Base-by-base conservation (phyloP, 164 flowering plant species). In the Piper betle region DNA sequence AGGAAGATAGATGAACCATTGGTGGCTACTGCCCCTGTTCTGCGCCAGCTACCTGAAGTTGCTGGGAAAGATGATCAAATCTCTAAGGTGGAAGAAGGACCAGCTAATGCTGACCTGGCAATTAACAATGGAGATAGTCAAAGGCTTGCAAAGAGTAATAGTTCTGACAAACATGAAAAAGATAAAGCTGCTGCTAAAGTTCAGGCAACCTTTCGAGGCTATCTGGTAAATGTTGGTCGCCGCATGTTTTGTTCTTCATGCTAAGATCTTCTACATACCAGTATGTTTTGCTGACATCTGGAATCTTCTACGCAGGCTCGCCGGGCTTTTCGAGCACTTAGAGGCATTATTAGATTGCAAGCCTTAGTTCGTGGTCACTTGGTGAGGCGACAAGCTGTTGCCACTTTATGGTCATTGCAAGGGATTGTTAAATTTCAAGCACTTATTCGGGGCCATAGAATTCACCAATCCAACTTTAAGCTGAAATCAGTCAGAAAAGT, bases 331-430 rank as follows among this genome's bases (percentile, higher is more conserved):
- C 71, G 83, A 25, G 93, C 95, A 19, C 89, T 94, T 37, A 88
- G 79, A 75, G 99, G 97, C 64, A 94, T 94, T 60, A 94, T 88
- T 69, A 86, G 97, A 81, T 77, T 94, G 58, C 99, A 94, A 68
- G 96, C 97, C n/a, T 82, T 93, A 65, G 72, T 87, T 42, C 96
- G 98, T 68, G 98, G 98, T 15, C 96, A 86, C 68, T 69, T 89
- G 77, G 98, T 84, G 55, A 75, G 98, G 71, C 79, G 96, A 63
- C 98, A 89, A 76, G 97, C 94, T 66, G 77, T 80, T 75, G 78
- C 90, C 63, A 87, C 96, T 52, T 57, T 87, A 55, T 65, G 64
- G 64, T 84, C 82, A 69, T 62, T 87, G 76, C 77, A 74, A 62
- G 84, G 84, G 59, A 78, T 93, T 46, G 79, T 93, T 40, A 90